phyloP scores from a whole-genome alignment of 2,329 filamentous ascomycete genomes.

The Sporothrix brasiliensis region DNA sequence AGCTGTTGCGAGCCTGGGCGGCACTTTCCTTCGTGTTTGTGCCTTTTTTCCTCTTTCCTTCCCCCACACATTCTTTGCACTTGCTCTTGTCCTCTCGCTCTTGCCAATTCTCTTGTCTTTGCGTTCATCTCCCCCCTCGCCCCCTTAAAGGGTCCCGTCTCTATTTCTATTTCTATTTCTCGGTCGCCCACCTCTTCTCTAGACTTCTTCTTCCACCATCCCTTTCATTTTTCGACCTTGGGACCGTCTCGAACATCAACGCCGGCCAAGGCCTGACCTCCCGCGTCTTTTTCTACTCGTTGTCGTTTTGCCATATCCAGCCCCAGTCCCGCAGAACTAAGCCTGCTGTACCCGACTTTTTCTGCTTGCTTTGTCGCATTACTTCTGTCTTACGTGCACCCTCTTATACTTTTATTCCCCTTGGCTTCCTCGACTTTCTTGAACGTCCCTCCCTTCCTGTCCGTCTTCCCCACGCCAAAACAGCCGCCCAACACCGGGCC shows the following conservation, averaged over 20 bases:
- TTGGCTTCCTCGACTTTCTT: neutral
- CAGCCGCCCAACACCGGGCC: neutral
- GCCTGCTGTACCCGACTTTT: constrained; percentile 20
- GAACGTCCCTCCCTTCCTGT: neutral
- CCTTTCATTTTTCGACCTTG: neutral
- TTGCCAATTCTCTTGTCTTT: constrained; percentile 14
- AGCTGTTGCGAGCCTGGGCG: constrained; percentile 12
- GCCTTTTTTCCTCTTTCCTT: constrained; percentile 8
- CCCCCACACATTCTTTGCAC: constrained; percentile 4
- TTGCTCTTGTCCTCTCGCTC: constrained; percentile 14
- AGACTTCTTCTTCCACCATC: neutral
- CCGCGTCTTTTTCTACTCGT: constrained; percentile 27
- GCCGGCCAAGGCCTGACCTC: neutral
- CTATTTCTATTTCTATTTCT: constrained; percentile 26
- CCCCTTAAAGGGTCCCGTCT: constrained; percentile 15
- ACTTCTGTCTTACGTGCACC: neutral
- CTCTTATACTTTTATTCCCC: constrained; percentile 21
- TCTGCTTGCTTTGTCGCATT: constrained; percentile 14
- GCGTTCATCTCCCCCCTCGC: constrained; percentile 23
- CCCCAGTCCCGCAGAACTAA: constrained; percentile 17
- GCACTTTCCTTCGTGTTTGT: constrained; percentile 16
- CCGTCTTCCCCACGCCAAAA: neutral
- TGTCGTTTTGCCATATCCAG: constrained; percentile 14
- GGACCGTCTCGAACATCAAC: neutral
- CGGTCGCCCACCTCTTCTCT: neutral